Evolutionary conservation across 2,329 filamentous ascomycete genomes (phyloP), one percentile per base, ranked within the genome.

Genomic region (Penicillium digitatum): DNA sequence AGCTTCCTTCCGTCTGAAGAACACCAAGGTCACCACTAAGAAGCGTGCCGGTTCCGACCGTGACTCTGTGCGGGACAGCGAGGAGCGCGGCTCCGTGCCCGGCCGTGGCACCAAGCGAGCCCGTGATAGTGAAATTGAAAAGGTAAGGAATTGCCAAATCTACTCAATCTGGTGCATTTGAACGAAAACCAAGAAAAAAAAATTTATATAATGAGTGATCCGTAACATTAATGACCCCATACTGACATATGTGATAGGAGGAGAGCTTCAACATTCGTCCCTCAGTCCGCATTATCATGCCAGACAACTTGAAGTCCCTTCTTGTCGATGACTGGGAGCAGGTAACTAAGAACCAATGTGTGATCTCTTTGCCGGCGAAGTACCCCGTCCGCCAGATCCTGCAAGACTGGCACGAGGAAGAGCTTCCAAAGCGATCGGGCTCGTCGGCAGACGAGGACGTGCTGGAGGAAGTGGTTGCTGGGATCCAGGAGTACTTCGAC

Each of bases 271-370:
- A 91, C 68, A 81, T 82, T 59, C 86, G 91, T 55, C 92, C 93
- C 20, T 90, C 90, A 18, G 87, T 99, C 66, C 89, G 90, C 65
- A 82, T 99, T 39, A 82, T 87, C 47, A 86, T 97, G 61, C 91
- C 94, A 0, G 94, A 97, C 69, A 85, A 88, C 62, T 81, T 99
- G 62, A 96, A 97, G 77, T 90, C 89, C 16, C 82, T 95, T 59
- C 84, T 99, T 3, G 94, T 99, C 22, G 94, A 99, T 70, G 94
- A 99, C 72, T 99, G 94, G 94, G 94, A 99, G 74, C 95, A 96
- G 66, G 86, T 99, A 58, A 99, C 94, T 54, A 97, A 96, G 77
- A 94, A 95, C 70, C 85, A 90, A 64, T 89, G 93, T 69, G 85
- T 97, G 4, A 90, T 96, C 31, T 87, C 89, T 1, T 79, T 99